phyloP scores from a whole-genome alignment of 2,329 filamentous ascomycete genomes.

The Nigrospora osmanthi region DNA sequence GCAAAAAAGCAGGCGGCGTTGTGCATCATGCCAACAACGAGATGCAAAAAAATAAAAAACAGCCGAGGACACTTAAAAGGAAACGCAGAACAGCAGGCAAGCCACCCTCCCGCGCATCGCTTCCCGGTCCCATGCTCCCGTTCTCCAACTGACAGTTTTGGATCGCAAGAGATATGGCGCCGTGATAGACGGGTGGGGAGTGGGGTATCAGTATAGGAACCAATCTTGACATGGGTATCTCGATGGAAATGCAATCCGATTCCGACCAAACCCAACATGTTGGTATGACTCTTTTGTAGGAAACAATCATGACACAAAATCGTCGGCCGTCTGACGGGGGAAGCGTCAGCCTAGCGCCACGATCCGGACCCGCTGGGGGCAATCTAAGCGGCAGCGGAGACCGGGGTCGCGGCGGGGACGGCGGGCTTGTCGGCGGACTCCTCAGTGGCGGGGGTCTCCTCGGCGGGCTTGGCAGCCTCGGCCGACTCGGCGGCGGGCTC shows the following conservation, averaged over 20 bases:
- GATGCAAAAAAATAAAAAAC: constrained; percentile 26
- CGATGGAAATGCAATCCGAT: constrained; percentile 27
- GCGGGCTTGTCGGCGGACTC: constrained; percentile 16
- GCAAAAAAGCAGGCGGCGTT: constrained; percentile 3
- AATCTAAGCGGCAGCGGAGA: constrained; percentile 24
- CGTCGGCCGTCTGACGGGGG: neutral
- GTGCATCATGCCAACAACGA: constrained; percentile 16
- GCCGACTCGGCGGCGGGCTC: constrained; percentile 7
- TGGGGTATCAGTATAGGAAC: constrained; percentile 25
- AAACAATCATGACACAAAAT: constrained; percentile 16
- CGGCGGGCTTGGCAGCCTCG: constrained; percentile 5
- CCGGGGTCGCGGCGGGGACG: constrained; percentile 16
- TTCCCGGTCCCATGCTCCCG: neutral
- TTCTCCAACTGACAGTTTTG: neutral
- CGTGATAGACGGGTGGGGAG: constrained; percentile 10
- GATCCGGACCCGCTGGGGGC: constrained; percentile 4
- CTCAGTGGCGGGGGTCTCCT: constrained; percentile 5
- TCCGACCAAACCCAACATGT: constrained; percentile 23
- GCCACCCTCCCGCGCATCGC: constrained; percentile 2
- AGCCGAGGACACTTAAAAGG: constrained; percentile 14
- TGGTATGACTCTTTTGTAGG: constrained; percentile 17
- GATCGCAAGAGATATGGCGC: constrained; percentile 13
- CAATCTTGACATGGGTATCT: constrained; percentile 25
- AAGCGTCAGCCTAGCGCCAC: neutral
- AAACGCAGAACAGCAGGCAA: constrained; percentile 8